Base-by-base conservation (phyloP, 306 rosid genomes). In the Cicer arietinum region DNA sequence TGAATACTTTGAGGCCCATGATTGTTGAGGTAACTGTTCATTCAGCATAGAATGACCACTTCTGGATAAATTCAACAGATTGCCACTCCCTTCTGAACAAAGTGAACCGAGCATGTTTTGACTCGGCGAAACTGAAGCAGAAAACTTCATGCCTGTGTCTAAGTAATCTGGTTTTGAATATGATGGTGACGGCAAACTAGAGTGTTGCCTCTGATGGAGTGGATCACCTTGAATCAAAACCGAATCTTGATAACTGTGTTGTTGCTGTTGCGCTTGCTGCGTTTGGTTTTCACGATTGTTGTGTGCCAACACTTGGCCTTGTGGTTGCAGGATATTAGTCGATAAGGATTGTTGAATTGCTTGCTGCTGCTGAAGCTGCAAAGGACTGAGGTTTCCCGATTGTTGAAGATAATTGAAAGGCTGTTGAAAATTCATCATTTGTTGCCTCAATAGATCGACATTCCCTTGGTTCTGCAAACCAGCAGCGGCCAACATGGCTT, bases 401-500 rank as follows among this genome's bases (percentile, higher is more conserved):
- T 88, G 97, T 78, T 88, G 95, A 68, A 80, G 78, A 79, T 80
- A 91, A 58, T 85, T 88, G 80, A 86, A 83, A 67, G 97, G 95
- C 78, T 89, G 92, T 77, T 89, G 97, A 80, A 84, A 83, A 76
- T 80, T 85, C 92, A 90, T 81, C 83, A 90, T 83, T 67, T 90
- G 97, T 73, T 90, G 96, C 80, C 96, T 87, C 52, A 84, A 45
- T 60, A 85, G 76, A 82, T 92, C 91, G 35, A 85, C 93, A 81
- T 86, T 82, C 67, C 92, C 96, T 13, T 79, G 18, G 81, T 84
- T 90, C 67, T 80, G 96, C 79, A 88, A 75, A 75, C 96, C 93
- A 79, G 90, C 93, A 75, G 90, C 81, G 57, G 97, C 89, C 78
- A 92, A 64, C 91, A 90, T 84, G 63, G 96, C 88, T 75, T 92